Conservation (phyloP, 108 stramenopile genomes). For the Cyclotella kingstonii region DNA sequence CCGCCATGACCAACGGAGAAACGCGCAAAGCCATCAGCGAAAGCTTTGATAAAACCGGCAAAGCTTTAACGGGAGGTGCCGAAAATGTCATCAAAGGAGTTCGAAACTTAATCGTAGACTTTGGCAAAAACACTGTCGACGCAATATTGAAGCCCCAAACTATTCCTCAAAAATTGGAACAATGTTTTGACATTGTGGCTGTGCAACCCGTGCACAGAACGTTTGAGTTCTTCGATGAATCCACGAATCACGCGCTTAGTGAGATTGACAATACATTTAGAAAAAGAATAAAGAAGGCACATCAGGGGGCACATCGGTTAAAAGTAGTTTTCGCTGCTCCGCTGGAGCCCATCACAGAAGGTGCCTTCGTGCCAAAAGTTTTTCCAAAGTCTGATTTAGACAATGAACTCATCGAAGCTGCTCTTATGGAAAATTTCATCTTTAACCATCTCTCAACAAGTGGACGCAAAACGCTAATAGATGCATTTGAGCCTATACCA, state of each 20-base stretch:
- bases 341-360: conserved; percentile 12
- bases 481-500: conserved; percentile 61
- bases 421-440: conserved; percentile 72
- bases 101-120: conserved; percentile 1
- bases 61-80: conserved; percentile 2
- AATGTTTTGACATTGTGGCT: conserved; percentile 20
- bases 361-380: conserved; percentile 7
- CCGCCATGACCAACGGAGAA: conserved; percentile 38
- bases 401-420: conserved; percentile 45
- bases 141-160: conserved; percentile 21
- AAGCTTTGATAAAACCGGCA: conserved; percentile 7
- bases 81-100: conserved; percentile 3
- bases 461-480: conserved; percentile 56
- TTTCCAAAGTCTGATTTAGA: conserved; percentile 58
- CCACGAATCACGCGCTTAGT: not conserved
- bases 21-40: conserved; percentile 21
- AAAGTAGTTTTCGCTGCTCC: conserved; percentile 45
- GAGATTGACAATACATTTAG: conserved; percentile 12
- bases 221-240: conserved; percentile 32
- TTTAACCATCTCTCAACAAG: conserved; percentile 55
- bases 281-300: conserved; percentile 22
- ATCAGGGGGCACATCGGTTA: conserved; percentile 22
- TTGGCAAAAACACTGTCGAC: conserved; percentile 13
- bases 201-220: conserved; percentile 28
- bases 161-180: conserved; percentile 25